Conservation (phyloP, 2,329 filamentous ascomycete species). For the Fusarium newnesense region DNA sequence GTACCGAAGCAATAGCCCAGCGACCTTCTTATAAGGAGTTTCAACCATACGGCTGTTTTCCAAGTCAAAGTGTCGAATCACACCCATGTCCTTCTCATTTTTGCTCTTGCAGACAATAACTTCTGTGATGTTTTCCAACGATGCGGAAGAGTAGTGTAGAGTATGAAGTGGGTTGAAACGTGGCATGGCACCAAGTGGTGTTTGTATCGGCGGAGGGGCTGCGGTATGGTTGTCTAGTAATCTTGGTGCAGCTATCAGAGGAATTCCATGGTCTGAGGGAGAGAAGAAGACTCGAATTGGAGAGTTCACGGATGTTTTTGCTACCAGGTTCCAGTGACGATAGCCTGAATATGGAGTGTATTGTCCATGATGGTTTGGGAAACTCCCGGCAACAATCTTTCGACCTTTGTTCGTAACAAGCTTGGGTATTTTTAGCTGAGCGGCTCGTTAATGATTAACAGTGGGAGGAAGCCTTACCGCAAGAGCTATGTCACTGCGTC, state of each 20-base stretch:
- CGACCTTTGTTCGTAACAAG: background rate
- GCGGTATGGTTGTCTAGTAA: accelerated
- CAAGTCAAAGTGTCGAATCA: background rate
- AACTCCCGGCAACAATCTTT: background rate
- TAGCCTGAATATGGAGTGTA: background rate
- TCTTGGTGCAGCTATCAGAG: background rate
- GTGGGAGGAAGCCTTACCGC: background rate
- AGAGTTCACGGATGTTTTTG: accelerated
- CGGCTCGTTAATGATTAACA: too few species aligned
- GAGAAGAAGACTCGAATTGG: background rate
- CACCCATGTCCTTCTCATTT: background rate
- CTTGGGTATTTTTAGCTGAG: background rate
- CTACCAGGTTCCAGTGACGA: background rate
- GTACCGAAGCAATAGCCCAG: background rate
- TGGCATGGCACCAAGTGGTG: background rate
- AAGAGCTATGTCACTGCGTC: slow-evolving; percentile 10
- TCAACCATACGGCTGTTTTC: background rate
- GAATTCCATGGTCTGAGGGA: background rate
- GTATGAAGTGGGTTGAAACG: background rate
- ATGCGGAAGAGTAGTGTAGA: background rate
- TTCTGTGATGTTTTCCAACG: background rate
- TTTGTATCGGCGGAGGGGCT: background rate
- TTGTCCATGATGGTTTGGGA: background rate
- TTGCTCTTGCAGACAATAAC: background rate
- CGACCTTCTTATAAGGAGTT: background rate